Conservation (phyloP, 148 eudicot genomes). For the Spergularia marina region DNA sequence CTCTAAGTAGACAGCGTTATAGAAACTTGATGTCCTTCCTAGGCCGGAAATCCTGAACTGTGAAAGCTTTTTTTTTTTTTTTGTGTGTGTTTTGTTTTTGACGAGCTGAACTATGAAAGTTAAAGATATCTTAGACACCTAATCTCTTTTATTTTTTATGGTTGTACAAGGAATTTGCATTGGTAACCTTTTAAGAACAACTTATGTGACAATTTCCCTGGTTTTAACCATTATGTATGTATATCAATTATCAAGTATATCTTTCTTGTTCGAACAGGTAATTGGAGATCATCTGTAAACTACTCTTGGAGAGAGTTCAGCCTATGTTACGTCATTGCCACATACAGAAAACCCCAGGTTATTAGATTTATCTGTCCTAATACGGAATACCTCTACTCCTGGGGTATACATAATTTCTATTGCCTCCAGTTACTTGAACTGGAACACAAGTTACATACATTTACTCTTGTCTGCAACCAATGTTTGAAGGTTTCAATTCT, state of each 20-base stretch:
- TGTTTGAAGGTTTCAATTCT: slow-evolving; percentile 79
- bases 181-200: too few relatives aligned
- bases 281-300: slow-evolving; percentile 65
- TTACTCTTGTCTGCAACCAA: slow-evolving; percentile 7
- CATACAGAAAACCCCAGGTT: slow-evolving; percentile 85
- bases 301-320: slow-evolving; percentile 62
- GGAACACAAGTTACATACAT: background rate
- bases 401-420: background rate
- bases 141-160: background rate
- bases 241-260: background rate
- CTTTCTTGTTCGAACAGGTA: slow-evolving; percentile 41
- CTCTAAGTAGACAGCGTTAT: background rate
- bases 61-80: background rate
- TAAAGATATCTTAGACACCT: too few relatives aligned
- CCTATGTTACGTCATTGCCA: slow-evolving; percentile 79
- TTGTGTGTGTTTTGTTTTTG: background rate
- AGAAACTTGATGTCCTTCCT: slow-evolving; percentile 4
- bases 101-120: too few relatives aligned
- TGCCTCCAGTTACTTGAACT: background rate
- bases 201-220: background rate
- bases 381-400: background rate
- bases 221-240: background rate
- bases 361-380: background rate
- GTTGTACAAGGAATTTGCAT: too few relatives aligned
- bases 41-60: background rate